These are phyloP conservation scores for Aureobasidium mangrovei DNA, from an alignment of 2,329 filamentous ascomycete species.

Conservation along the genomic window DNA sequence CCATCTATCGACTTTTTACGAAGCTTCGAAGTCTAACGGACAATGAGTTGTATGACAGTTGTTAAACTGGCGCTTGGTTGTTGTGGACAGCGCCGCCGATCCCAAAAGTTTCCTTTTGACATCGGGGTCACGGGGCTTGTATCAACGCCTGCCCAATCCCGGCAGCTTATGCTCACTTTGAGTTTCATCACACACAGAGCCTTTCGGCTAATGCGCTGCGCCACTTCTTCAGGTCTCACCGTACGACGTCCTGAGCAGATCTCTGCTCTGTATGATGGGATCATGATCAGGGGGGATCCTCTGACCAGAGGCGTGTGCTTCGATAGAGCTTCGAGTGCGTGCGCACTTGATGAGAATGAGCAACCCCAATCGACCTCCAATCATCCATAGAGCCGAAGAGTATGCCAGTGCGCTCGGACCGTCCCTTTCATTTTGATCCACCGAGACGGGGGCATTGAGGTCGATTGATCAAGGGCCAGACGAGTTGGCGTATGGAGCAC, in stretches of 20 bases:
- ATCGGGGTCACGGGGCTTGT: conserved; percentile 1
- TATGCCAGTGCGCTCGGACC: too few relatives aligned
- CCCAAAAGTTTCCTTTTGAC: background rate
- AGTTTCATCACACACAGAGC: conserved; percentile 7
- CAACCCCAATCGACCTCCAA: background rate
- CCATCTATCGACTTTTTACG: too few relatives aligned
- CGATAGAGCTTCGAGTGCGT: background rate
- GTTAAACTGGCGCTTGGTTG: background rate
- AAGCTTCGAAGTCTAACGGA: too few relatives aligned
- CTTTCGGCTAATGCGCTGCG: conserved; percentile 9
- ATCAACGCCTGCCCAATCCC: background rate
- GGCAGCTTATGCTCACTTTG: conserved; percentile 10
- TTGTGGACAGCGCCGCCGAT: background rate
- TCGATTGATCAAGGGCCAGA: too few relatives aligned
- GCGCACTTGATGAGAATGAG: background rate
- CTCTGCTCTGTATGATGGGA: background rate
- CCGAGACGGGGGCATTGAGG: too few relatives aligned
- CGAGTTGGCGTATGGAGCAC: too few relatives aligned
- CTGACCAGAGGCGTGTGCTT: background rate
- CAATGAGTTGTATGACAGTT: conserved; percentile 6
- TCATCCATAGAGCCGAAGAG: background rate
- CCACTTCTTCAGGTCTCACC: background rate
- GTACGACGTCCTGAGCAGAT: conserved; percentile 2
- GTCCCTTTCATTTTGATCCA: too few relatives aligned
- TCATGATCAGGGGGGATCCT: background rate